These are phyloP conservation scores for Rhizophlyctis rosea DNA, from an alignment of 192 early-diverging fungal species.

Conservation along the genomic window DNA sequence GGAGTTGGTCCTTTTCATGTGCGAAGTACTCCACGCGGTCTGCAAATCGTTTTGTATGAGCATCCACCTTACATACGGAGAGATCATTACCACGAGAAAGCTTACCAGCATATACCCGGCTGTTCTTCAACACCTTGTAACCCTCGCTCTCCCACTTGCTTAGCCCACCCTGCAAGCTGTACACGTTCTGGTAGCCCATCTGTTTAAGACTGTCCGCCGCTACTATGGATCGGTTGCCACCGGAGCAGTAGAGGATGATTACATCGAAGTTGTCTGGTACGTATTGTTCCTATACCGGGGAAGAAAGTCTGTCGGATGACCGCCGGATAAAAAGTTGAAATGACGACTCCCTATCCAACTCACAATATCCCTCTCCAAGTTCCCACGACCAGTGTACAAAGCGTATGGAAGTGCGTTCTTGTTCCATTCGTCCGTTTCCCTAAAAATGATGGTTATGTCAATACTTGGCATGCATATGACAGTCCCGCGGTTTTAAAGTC, in stretches of 20 bases:
- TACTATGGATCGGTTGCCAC: conserved; percentile 45
- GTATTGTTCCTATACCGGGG: conserved; percentile 34
- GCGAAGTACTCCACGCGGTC: too few species aligned
- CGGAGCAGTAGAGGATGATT: conserved; percentile 53
- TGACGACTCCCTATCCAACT: conserved; percentile 10
- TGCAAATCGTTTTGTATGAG: too few species aligned
- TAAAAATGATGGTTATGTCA: not conserved
- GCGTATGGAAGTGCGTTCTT: conserved; percentile 48
- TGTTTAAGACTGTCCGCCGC: conserved; percentile 46
- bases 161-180: conserved; percentile 40
- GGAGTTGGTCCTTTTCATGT: too few species aligned
- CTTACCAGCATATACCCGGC: too few species aligned
- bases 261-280: conserved; percentile 50
- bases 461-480: not conserved
- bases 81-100: too few species aligned
- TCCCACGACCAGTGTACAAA: conserved; percentile 49
- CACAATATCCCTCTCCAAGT: conserved; percentile 56
- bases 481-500: too few species aligned
- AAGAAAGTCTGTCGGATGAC: not conserved
- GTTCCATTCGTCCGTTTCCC: conserved; percentile 56
- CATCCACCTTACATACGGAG: too few species aligned
- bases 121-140: not conserved
- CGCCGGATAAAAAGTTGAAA: not conserved
- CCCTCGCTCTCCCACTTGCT: conserved; percentile 29
- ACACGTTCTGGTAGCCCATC: conserved; percentile 58